phyloP scores from a whole-genome alignment of 2,329 filamentous ascomycete genomes.

The Pyrenophora tritici-repentis region DNA sequence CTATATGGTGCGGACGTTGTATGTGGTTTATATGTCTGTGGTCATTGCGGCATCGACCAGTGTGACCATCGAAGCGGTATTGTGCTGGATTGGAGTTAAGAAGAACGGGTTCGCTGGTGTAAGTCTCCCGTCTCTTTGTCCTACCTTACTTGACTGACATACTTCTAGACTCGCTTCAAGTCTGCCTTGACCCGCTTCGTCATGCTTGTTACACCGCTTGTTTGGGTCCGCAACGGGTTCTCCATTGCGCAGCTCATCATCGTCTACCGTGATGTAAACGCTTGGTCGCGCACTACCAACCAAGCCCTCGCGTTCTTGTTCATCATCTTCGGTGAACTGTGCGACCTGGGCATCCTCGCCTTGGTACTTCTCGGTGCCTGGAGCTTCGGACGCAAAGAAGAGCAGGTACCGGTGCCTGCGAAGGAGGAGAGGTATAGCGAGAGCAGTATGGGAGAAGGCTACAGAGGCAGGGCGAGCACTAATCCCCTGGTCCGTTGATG shows the following conservation, averaged over 20 bases:
- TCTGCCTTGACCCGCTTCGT: conserved; percentile 16
- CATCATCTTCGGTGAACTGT: conserved; percentile 26
- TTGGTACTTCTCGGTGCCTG: conserved; percentile 18
- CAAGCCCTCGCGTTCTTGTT: conserved; percentile 25
- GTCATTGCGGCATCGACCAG: conserved; percentile 18
- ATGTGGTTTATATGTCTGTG: conserved; percentile 15
- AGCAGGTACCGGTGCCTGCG: not conserved
- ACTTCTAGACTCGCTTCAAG: conserved; percentile 3
- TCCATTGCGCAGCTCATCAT: conserved; percentile 21
- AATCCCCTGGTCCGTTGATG: no score
- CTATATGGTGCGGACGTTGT: conserved; percentile 14
- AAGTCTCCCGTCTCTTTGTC: not conserved
- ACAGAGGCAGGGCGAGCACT: not conserved
- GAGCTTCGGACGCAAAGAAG: conserved; percentile 21
- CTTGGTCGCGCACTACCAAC: conserved; percentile 24
- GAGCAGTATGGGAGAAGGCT: not conserved
- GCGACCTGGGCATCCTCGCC: conserved; percentile 17
- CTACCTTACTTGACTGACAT: not conserved
- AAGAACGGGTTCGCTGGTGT: conserved; percentile 21
- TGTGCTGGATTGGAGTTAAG: conserved; percentile 19
- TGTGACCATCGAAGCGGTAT: conserved; percentile 15
- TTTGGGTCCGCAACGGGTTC: conserved; percentile 25
- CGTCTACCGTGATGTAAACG: conserved; percentile 17
- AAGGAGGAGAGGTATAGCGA: conserved; percentile 13
- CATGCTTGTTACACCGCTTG: conserved; percentile 18